These are phyloP conservation scores for Phytophthora tubulina DNA, from an alignment of 352 stramenopile genomes.

Conservation along the genomic window DNA sequence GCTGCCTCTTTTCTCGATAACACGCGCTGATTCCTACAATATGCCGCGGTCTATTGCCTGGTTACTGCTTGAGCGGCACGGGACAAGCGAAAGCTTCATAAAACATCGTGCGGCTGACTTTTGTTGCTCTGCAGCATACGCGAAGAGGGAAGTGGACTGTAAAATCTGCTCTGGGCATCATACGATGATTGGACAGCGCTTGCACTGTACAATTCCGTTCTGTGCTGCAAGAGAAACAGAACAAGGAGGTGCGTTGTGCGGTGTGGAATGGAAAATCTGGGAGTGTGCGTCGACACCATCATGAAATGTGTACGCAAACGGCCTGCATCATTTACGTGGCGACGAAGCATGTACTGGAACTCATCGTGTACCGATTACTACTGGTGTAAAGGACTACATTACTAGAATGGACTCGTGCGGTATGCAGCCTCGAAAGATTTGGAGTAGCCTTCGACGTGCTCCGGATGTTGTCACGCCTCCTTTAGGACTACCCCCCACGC, in stretches of 20 bases:
- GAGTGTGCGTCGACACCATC: not conserved
- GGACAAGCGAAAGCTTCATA: too few relatives aligned
- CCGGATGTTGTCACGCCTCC: conserved; percentile 5
- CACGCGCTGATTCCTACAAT: not conserved
- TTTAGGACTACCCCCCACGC: too few relatives aligned
- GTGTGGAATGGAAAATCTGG: conserved; percentile 8
- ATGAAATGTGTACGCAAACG: not conserved
- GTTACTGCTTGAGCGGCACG: too few relatives aligned
- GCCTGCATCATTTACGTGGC: not conserved
- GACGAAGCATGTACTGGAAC: not conserved
- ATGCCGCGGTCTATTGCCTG: not conserved
- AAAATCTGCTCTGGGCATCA: conserved; percentile 1
- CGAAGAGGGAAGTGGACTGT: not conserved
- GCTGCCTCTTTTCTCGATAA: not conserved
- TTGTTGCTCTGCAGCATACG: conserved; percentile 12
- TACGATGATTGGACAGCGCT: conserved; percentile 3
- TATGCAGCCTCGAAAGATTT: not conserved
- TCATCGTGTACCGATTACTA: conserved; percentile 1
- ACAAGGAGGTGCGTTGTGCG: not conserved
- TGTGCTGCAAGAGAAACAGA: not conserved
- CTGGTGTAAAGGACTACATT: conserved; percentile 6
- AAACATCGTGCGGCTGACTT: not conserved
- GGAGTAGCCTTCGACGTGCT: conserved; percentile 4
- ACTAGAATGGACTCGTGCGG: conserved; percentile 11
- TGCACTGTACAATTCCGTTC: not conserved